Percentiles rank a stretch among this genome's conserved stretches.
phyloP scores from a whole-genome alignment of 257 asterid genomes.

The Nicotiana sylvestris region DNA sequence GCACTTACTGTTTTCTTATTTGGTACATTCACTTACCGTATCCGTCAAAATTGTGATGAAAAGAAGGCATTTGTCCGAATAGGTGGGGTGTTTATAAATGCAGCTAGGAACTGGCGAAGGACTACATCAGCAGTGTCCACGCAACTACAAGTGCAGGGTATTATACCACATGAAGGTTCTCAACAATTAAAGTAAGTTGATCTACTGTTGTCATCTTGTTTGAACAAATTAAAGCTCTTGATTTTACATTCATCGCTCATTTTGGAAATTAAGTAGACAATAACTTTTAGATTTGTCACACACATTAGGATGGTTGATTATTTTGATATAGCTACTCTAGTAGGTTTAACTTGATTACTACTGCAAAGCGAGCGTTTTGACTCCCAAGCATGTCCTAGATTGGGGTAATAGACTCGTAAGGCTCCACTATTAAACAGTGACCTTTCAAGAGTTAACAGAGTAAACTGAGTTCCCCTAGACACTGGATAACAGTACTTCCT shows the following conservation, averaged over 20 bases:
- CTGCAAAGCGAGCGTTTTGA: no score
- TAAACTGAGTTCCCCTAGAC: no score
- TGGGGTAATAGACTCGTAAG: no score
- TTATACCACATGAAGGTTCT: constrained; percentile 13
- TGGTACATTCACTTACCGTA: constrained; percentile 25
- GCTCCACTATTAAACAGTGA: no score
- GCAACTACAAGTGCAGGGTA: constrained; percentile 13
- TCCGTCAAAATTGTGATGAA: constrained; percentile 7
- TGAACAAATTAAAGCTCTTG: not conserved
- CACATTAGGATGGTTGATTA: no score
- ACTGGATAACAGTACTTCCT: no score
- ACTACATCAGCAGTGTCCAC: not conserved
- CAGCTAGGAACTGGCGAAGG: constrained; percentile 12
- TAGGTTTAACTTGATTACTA: no score
- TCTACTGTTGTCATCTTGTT: not conserved
- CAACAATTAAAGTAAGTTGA: constrained; percentile 24
- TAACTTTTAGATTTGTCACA: not conserved
- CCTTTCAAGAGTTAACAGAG: no score
- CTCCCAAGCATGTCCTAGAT: no score
- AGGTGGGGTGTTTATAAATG: constrained; percentile 16
- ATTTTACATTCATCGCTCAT: not conserved
- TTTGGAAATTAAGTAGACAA: not conserved
- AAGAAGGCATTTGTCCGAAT: constrained; percentile 18
- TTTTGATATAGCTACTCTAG: no score
- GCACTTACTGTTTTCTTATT: constrained; percentile 21